Base-by-base conservation (phyloP, 257 asterid species). In the Nicotiana undulata region DNA sequence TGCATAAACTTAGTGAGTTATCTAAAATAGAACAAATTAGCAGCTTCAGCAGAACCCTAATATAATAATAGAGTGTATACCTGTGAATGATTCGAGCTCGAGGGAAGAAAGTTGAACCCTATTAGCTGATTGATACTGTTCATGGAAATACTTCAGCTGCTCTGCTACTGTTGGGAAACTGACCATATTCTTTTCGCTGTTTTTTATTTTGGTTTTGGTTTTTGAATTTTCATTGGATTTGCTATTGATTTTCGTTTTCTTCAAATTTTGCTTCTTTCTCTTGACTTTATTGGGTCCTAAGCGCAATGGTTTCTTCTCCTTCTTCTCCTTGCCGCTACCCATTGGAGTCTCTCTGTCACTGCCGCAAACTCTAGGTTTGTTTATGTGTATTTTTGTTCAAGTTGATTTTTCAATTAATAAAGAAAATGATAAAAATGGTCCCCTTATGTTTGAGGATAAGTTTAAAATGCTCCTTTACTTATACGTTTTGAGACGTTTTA, bases 11-110 rank as follows among this genome's bases (percentile, higher is more conserved):
- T 29, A 29, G 32, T 29, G 32, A 29, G 32, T 29, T 29, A 29
- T 29, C 32, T 4, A 3, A 3, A 29, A 29, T 29, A 29, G 3
- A 29, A 3, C 32, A 29, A 29, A 1, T 29, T 29, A 29, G 32
- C 32, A 29, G 32, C 32, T 29, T 29, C 32, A 29, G 32, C 32
- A 29, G n/a, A 29, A 29, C 32, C 32, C 32, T 29, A 29, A 29
- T 29, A 7, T 37, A 37, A 37, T 37, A 37, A 3, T 37, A 37
- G 46, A 37, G 3, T 37, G 46, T 37, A 37, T 40, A 40, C 98
- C 99, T 88, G 87, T 89, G 76, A 91, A 88, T 44, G 96, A 89
- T 24, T 92, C 98, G 51, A 90, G 89, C 70, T 95, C 99, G 37
- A 92, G 90, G 26, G 95, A 84, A 78, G 98, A 95, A 61, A 93